phyloP scores from a whole-genome alignment of 2,329 filamentous ascomycete genomes.

The Hypoxylon sp. region DNA sequence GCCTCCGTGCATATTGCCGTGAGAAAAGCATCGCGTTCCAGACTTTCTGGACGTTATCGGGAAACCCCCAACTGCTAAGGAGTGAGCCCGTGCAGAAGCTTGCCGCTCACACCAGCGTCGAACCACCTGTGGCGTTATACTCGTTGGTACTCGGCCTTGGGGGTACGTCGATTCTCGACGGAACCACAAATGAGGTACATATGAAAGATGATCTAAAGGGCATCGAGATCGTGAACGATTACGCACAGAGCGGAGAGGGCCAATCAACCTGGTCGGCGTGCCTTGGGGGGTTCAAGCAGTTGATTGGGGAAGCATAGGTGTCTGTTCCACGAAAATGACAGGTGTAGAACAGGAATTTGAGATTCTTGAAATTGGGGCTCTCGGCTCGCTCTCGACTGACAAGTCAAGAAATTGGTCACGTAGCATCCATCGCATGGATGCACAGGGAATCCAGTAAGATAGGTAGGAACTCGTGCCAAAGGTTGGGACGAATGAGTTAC shows the following conservation, averaged over 20 bases:
- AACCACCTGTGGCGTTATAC: constrained; percentile 59
- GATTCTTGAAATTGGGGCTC: background rate
- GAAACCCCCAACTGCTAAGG: constrained; percentile 56
- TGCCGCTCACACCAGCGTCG: constrained; percentile 55
- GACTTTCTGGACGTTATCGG: constrained; percentile 66
- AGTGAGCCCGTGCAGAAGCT: constrained; percentile 63
- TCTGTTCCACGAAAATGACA: background rate
- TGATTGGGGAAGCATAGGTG: constrained; percentile 42
- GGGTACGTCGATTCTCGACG: constrained; percentile 58
- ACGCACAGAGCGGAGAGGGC: constrained; percentile 51
- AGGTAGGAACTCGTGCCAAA: background rate
- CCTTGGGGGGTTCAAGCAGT: constrained; percentile 60
- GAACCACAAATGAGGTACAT: constrained; percentile 59
- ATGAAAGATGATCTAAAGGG: constrained; percentile 64
- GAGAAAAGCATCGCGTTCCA: constrained; percentile 60
- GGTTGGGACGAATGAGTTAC: constrained; percentile 10
- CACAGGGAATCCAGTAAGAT: background rate
- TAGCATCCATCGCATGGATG: background rate
- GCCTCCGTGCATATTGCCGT: constrained; percentile 66
- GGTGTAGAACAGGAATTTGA: background rate
- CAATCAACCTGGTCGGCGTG: constrained; percentile 60
- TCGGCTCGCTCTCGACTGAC: background rate
- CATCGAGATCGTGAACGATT: constrained; percentile 53
- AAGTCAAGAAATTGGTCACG: background rate
- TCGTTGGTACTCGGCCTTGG: constrained; percentile 61